phyloP scores from a whole-genome alignment of 495 filamentous ascomycete genomes.

The Tuber borchii region DNA sequence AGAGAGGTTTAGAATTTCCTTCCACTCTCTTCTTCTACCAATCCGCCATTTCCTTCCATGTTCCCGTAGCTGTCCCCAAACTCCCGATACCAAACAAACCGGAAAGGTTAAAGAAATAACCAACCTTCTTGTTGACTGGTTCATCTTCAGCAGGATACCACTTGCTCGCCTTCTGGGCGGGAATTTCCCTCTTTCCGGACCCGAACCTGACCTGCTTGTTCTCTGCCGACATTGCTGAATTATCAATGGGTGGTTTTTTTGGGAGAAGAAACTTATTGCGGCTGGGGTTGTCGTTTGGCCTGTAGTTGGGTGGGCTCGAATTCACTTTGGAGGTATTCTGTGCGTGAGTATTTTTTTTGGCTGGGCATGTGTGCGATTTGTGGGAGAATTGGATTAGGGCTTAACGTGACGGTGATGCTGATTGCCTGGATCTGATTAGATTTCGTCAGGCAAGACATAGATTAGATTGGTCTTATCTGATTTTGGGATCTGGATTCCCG shows the following conservation, averaged over 20 bases:
- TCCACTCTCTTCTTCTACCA: neutral
- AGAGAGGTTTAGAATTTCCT: neutral
- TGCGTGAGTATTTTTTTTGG: neutral
- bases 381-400: neutral
- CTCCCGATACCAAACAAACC: neutral
- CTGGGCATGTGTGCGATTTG: neutral
- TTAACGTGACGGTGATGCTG: neutral
- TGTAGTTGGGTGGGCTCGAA: slow-evolving; percentile 15
- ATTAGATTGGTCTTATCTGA: neutral
- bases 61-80: neutral
- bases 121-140: slow-evolving; percentile 83
- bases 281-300: slow-evolving; percentile 26
- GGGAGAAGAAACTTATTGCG: slow-evolving; percentile 28
- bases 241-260: slow-evolving; percentile 22
- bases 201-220: slow-evolving; percentile 88
- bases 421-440: neutral
- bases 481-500: neutral
- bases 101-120: slow-evolving; percentile 41
- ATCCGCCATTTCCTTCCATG: neutral
- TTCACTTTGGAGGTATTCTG: slow-evolving; percentile 2
- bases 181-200: slow-evolving; percentile 86
- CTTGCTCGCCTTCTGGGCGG: slow-evolving; percentile 89
- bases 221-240: slow-evolving; percentile 34
- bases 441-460: neutral
- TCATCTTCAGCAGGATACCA: slow-evolving; percentile 99